Conservation (phyloP, 257 asterid species). For the Solanum pinnatisectum region DNA sequence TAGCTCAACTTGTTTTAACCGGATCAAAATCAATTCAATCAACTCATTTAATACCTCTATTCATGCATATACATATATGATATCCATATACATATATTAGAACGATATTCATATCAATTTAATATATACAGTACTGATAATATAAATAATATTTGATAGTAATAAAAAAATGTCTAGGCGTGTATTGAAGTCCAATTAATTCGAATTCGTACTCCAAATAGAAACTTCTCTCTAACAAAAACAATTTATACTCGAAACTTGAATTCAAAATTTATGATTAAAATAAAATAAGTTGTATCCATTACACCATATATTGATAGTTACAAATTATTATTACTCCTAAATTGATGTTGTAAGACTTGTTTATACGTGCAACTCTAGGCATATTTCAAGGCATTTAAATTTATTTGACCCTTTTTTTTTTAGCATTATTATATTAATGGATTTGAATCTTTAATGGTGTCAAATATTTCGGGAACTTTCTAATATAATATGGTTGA, state of each 20-base stretch:
- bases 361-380: neutral
- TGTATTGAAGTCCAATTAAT: no score
- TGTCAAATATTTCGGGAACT: neutral
- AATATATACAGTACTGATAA: neutral
- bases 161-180: no score
- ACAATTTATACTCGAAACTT: no score
- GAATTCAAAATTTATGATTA: no score
- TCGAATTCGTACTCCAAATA: no score
- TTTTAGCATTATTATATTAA: neutral
- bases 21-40: neutral
- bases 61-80: neutral
- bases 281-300: no score
- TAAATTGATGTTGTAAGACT: neutral
- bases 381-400: neutral
- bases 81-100: no score
- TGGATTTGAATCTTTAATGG: neutral
- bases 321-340: neutral
- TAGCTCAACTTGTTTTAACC: neutral
- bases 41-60: neutral
- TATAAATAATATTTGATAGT: neutral
- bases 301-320: no score
- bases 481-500: neutral
- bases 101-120: neutral
- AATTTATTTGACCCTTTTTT: neutral
- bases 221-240: no score